Percentiles rank a stretch among this genome's conserved stretches.
These are phyloP conservation scores for Bassia scoparia DNA, from an alignment of 148 eudicot genomes.

Conservation along the genomic window DNA sequence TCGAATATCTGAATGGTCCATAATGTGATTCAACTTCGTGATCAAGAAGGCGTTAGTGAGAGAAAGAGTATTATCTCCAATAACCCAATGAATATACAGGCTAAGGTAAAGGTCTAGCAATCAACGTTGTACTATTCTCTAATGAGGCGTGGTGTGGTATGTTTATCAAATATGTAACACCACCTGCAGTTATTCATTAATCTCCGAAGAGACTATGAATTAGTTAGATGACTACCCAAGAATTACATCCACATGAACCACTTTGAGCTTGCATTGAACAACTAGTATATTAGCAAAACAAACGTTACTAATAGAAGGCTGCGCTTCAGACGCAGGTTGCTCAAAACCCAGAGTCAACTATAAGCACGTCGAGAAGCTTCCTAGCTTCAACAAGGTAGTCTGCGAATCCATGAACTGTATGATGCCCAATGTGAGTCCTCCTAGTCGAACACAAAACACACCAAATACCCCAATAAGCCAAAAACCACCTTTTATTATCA, in stretches of 20 bases:
- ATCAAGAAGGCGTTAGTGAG: too few relatives aligned
- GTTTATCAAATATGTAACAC: too few relatives aligned
- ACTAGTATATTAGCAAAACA: not conserved
- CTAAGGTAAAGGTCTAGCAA: too few relatives aligned
- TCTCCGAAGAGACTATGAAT: not conserved
- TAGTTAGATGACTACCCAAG: not conserved
- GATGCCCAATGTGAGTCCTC: conserved; percentile 58
- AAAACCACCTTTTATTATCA: not conserved
- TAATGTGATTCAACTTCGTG: too few relatives aligned
- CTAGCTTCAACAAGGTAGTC: conserved; percentile 63
- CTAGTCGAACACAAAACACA: conserved; percentile 29
- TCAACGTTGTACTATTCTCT: too few relatives aligned
- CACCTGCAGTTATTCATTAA: too few relatives aligned
- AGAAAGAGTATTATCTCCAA: too few relatives aligned
- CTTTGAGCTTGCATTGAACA: not conserved
- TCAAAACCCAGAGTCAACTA: conserved; percentile 68
- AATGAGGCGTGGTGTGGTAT: too few relatives aligned
- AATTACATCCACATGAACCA: not conserved
- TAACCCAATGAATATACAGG: conserved; percentile 4
- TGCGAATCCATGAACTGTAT: conserved; percentile 68
- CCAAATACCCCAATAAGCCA: not conserved
- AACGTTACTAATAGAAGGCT: conserved; percentile 9
- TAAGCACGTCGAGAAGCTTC: conserved; percentile 63
- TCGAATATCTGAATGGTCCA: too few relatives aligned
- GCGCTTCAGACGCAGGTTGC: conserved; percentile 74